phyloP scores from a whole-genome alignment of 1,139 yeast genomes.

The Saccharomyces hybrid region DNA sequence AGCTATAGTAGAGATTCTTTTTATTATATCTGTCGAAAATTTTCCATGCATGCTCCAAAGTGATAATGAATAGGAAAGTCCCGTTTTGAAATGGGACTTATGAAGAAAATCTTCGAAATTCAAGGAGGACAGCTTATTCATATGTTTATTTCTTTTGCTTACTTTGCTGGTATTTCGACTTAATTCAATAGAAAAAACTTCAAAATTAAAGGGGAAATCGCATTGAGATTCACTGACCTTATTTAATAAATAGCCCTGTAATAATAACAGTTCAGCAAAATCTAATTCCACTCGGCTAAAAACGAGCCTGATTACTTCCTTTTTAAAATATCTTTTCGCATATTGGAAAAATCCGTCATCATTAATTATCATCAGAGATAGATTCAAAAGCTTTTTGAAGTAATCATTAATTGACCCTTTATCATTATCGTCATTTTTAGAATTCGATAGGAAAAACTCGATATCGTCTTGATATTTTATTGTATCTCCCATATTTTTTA shows the following conservation, averaged over 20 bases:
- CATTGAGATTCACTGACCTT: constrained; percentile 7
- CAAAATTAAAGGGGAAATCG: constrained; percentile 7
- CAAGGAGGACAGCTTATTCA: constrained; percentile 14
- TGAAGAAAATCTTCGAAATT: constrained; percentile 19
- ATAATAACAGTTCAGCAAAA: constrained; percentile 8
- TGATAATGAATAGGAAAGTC: constrained; percentile 13
- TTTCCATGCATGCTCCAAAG: constrained; percentile 9
- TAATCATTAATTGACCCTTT: constrained; percentile 4
- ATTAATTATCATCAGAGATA: constrained; percentile 16
- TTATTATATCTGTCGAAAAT: background rate
- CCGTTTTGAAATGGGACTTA: constrained; percentile 8
- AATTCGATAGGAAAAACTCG: constrained; percentile 18
- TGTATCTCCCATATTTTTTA: constrained; percentile 25
- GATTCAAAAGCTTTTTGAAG: constrained; percentile 17
- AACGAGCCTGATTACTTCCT: constrained; percentile 21
- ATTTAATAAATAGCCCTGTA: constrained; percentile 17
- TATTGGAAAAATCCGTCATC: constrained; percentile 17
- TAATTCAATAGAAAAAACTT: constrained; percentile 7
- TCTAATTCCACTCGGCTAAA: constrained; percentile 7
- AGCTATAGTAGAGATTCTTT: background rate
- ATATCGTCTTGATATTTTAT: constrained; percentile 27
- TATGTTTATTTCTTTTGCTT: constrained; percentile 5
- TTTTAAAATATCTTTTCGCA: constrained; percentile 13
- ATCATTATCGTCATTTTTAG: constrained; percentile 5
- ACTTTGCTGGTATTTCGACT: constrained; percentile 1